Evolutionary conservation across 2,329 filamentous ascomycete species (phyloP).

Genomic region (Neonectria neomacrospora): DNA sequence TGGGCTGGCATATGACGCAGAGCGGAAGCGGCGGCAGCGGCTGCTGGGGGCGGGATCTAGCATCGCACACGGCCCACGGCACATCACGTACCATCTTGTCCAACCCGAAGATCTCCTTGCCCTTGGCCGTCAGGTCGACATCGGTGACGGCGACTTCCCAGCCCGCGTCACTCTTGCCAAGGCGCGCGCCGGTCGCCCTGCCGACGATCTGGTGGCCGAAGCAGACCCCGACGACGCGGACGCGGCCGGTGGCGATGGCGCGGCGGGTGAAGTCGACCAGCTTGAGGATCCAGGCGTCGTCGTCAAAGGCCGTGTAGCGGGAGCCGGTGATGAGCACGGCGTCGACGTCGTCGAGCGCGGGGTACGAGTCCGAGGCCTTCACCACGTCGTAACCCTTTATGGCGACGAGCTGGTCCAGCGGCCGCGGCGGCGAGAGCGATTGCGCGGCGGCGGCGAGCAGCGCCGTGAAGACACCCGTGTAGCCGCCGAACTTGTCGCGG

Average conservation of each 20-base stretch:
- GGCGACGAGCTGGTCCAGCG: slow-evolving; percentile 60
- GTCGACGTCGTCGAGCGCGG: slow-evolving; percentile 78
- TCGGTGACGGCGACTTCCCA: slow-evolving; percentile 60
- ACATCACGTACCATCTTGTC: slow-evolving; percentile 47
- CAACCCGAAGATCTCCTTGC: slow-evolving; percentile 53
- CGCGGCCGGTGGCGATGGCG: slow-evolving; percentile 56
- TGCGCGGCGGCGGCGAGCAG: slow-evolving; percentile 67
- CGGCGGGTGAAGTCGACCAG: slow-evolving; percentile 53
- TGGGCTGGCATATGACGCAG: slow-evolving; percentile 53
- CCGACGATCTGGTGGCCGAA: slow-evolving; percentile 62
- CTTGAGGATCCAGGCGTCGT: slow-evolving; percentile 57
- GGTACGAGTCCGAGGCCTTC: slow-evolving; percentile 72
- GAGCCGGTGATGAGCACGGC: slow-evolving; percentile 83
- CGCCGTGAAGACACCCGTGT: slow-evolving; percentile 75
- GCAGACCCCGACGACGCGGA: slow-evolving; percentile 68
- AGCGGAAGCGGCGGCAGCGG: slow-evolving; percentile 64
- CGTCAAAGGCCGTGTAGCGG: slow-evolving; percentile 63
- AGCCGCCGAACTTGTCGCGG: slow-evolving; percentile 73
- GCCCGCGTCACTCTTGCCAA: slow-evolving; percentile 53
- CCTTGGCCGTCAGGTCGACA: slow-evolving; percentile 53
- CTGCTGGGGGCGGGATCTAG: slow-evolving; percentile 67
- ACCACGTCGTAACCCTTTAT: slow-evolving; percentile 79
- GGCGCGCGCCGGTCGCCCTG: slow-evolving; percentile 52
- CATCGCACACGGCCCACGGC: neutral
- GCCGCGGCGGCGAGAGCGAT: slow-evolving; percentile 53